Base-by-base conservation (phyloP, 2,329 filamentous ascomycete species). In the Sporothrix euskadiensis region DNA sequence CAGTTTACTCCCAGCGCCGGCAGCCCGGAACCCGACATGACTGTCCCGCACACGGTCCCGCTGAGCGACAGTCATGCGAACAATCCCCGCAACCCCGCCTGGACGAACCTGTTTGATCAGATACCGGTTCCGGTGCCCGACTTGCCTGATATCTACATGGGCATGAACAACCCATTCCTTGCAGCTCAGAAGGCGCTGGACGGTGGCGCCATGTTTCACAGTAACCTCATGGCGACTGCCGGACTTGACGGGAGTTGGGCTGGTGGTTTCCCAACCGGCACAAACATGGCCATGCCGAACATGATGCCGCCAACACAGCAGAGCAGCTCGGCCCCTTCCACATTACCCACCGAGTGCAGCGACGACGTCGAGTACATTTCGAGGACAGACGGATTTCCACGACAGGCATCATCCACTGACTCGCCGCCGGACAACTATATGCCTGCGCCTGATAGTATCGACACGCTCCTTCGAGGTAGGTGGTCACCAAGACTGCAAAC, bases 141-240 rank as follows among this genome's bases (percentile, higher is more conserved):
- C 12, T 47, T 74, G 1, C 57, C 66, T 1, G 69, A 73, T 30
- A 73, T 78, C 47, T 76, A 79, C 30, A 74, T 77, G 44, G 73
- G 72, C 6, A 78, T 79, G 47, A 76, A 80, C 47, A 81, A 78
- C 47, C 77, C 80, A 26, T 71, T 71, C 5, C 16, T 69, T 47
- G 59, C 73, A 4, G 63, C 59, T 5, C 73, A 73, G 19, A 68
- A 71, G 44, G 54, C 41, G 14, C 52, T 73, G 12, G 73, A 73
- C 22, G 70, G 69, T 16, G 61, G 39, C 7, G 68, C 52, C n/a
- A 57, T 73, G 68, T 66, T 57, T 19, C 39, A 65, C 19, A 63
- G 57, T 3, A 71, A 69, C 49, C 54, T 73, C 35, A 66, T 71
- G 72, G 72, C 47, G 1, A 47, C 68, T 10, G 47, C 57, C 1